phyloP scores from a whole-genome alignment of 2,329 filamentous ascomycete species.

The Sporothrix phasma region DNA sequence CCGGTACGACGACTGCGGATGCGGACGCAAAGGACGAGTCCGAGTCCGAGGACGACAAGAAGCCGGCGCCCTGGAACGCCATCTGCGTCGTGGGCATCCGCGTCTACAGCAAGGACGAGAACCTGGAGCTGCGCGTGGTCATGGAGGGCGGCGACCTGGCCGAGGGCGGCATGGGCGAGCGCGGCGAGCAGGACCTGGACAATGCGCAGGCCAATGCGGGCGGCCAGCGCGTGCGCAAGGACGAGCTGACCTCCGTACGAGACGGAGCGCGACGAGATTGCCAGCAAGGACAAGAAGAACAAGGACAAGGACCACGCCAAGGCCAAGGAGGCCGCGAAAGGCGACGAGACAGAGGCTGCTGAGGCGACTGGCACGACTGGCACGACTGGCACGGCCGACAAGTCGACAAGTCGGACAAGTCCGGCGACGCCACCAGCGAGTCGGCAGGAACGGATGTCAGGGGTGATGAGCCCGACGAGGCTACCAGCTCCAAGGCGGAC shows the following conservation, averaged over 20 bases:
- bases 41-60: constrained; percentile 45
- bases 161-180: constrained; percentile 47
- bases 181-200: constrained; percentile 45
- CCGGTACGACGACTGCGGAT: constrained; percentile 26
- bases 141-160: constrained; percentile 45
- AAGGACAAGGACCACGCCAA: constrained; percentile 11
- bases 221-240: constrained; percentile 30
- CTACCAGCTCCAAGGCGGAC: neutral
- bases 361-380: constrained; percentile 2
- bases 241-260: constrained; percentile 22
- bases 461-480: neutral
- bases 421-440: too few species aligned
- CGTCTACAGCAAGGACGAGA: constrained; percentile 48
- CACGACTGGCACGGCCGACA: neutral
- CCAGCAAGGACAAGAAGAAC: constrained; percentile 15
- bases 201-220: constrained; percentile 47
- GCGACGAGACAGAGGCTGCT: constrained; percentile 24
- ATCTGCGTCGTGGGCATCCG: constrained; percentile 51
- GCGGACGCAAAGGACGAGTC: constrained; percentile 34
- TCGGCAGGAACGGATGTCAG: neutral
- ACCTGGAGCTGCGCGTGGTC: constrained; percentile 44
- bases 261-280: constrained; percentile 17
- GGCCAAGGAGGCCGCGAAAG: constrained; percentile 14
- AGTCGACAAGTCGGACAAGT: too few species aligned
- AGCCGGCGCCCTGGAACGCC: constrained; percentile 52